Evolutionary conservation across 2,329 filamentous ascomycete species (phyloP), one percentile per base, ranked within the genome.

Genomic region (Paecilomyces niveus): DNA sequence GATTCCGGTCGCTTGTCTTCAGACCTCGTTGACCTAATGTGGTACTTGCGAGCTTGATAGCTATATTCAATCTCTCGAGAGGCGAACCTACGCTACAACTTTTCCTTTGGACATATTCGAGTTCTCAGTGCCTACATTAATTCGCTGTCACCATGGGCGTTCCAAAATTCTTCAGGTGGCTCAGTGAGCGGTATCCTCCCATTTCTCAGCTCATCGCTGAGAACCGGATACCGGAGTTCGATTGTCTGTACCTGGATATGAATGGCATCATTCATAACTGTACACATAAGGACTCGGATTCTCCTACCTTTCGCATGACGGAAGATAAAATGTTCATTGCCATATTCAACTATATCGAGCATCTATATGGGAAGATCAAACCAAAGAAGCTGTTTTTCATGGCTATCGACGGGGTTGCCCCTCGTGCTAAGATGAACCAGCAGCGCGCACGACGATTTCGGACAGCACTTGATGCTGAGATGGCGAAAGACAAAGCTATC

Each of bases 211-310:
- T 99, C 69, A 99, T 99, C 72, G 92, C 93, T 57, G 94, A 99
- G 80, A 99, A 97, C 76, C 89, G 94, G 68, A 99, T 99, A 76
- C 94, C 94, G 64, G 95, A 99, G 77, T 99, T 99, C 78, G 94
- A 99, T 77, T 94, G 90, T 76, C 86, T 99, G 62, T 99, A 99
- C 65, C 70, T 78, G 51, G 78, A 80, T 71, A 99, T 99, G 94
- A 99, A 99, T 77, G 94, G 94, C 65, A 99, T 99, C 74, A 99
- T 99, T 70, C 93, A 99, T 77, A 99, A 99, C 76, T 99, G 94
- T 76, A 99, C 94, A 58, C 94, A 99, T 78, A 96, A 94, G 71
- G 93, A 99, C 77, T 88, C 90, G 24, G 92, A 95, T 71, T 92
- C 93, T 72, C 86, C 92, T 3, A 91, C 90, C 1, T 95, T 95